Evolutionary conservation across 495 filamentous ascomycete genomes (phyloP), one percentile per base, ranked within the genome.

Genomic region (Neurospora sublineolata): DNA sequence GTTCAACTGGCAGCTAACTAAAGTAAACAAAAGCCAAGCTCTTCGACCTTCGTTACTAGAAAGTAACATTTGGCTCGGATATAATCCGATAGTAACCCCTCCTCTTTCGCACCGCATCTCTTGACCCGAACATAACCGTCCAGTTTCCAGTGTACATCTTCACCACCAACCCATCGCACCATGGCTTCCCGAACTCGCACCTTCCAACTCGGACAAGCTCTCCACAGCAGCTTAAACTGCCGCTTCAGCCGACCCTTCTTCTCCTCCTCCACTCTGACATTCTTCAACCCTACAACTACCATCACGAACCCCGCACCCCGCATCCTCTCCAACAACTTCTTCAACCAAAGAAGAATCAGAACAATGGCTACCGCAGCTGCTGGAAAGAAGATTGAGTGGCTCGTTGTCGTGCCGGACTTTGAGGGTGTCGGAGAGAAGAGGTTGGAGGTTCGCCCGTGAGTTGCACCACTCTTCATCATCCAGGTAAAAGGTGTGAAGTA

Each of bases 341-440:
- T 60, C 14, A 60, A 1, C 3, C 52, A 60, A 3, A 58, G 46
- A 58, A 2, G 8, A 1, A 68, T 39, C 23, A 76, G 72, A 73
- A 80, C 77, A 73, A 86, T 86, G 84, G 79, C 85, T 37, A 42
- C 52, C 14, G 6, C 76, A 9, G 73, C 82, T 68, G 68, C 76
- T 12, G 77, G 82, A 70, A 78, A 79, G 69, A 90, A 90, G 81
- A 83, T 86, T 71, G 94, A 98, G 81, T 98, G 91, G 89, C 86
- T 98, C 11, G 90, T 93, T 75, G 89, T 97, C 70, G 74, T 94
- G 18, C 94, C 93, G 18, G 94, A 98, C 81, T 86, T 89, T 73
- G 85, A 85, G 0, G 90, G 87, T 5, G 85, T 81, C n/a, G 79
- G 90, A 75, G 82, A 85, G 68, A 91, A 91, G 83, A 80, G 94